Evolutionary conservation across 495 filamentous ascomycete species (phyloP), one percentile per base, ranked within the genome.

Genomic region (Penicillium cosmopolitanum): DNA sequence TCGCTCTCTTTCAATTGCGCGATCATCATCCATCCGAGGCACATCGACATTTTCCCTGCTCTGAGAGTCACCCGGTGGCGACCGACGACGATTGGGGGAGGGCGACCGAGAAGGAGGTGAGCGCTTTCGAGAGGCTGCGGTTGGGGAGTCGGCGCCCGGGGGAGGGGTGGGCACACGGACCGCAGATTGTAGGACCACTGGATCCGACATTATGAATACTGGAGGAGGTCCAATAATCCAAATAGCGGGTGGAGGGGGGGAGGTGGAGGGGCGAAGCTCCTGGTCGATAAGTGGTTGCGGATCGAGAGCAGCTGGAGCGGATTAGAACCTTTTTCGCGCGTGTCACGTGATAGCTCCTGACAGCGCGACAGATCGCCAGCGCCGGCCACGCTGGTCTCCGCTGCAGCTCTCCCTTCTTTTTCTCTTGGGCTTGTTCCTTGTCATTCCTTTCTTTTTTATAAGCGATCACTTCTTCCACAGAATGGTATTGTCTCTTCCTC

Each of bases 91-190:
- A 43, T 82, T 81, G 6, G 84, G 85, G 3, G 86, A 84, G n/a
- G 85, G 85, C 18, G 87, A 89, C 48, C 83, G 81, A 53, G 85
- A 87, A 15, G 80, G 75, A 51, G 85, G 83, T 25, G 86, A 86
- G 25, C 85, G 83, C 67, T 88, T 88, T 51, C 85, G 83, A 57
- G 81, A 77, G 46, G 67, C 74, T 53, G 78, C 78, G n/a, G 73
- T 67, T 35, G 80, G 75, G 43, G 78, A 78, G 61, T 78, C 71
- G n/a, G 75, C 74, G 64, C 73, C 77, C 53, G 86, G 86, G 19
- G 86, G 82, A 59, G 87, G 86, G 5, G 87, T 87, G 38, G 87
- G 87, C 55, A 89, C 77, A 68, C 87, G 83, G 53, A 89, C 86
- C 33, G 87, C 86, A 40, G 87, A 89, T 64, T 87, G 84, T 53